phyloP scores from a whole-genome alignment of 2,329 filamentous ascomycete genomes.

The Leptographium radiaticola region DNA sequence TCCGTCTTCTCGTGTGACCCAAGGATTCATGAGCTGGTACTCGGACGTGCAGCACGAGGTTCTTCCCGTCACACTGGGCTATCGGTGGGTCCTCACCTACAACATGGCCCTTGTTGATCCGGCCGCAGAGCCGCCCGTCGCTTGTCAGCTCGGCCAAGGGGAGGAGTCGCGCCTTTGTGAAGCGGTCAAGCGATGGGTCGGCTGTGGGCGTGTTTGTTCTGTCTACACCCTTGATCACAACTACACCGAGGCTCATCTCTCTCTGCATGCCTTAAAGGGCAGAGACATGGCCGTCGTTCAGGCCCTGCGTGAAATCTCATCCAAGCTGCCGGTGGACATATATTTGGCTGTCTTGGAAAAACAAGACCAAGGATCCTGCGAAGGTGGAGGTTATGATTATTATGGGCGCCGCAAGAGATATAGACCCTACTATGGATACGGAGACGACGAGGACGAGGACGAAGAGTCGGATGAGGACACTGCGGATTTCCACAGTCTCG shows the following conservation, averaged over 20 bases:
- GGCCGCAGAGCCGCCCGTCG: neutral
- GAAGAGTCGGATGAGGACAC: neutral
- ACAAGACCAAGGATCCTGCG: neutral
- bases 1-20: neutral
- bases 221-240: constrained; percentile 13
- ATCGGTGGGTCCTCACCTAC: constrained; percentile 34
- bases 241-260: constrained; percentile 10
- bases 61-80: constrained; percentile 25
- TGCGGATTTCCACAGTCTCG: neutral
- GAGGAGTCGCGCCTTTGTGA: neutral
- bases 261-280: neutral
- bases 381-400: neutral
- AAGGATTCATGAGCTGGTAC: constrained; percentile 26
- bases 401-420: neutral
- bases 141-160: too few relatives aligned
- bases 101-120: constrained; percentile 25
- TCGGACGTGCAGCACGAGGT: constrained; percentile 35
- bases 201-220: neutral
- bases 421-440: neutral
- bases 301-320: neutral
- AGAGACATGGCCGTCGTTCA: neutral
- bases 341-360: neutral
- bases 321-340: neutral
- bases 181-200: neutral
- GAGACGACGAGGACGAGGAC: neutral